Percentiles rank a stretch among this genome's conserved stretches.
Conservation (phyloP, 768 basidiomycete genomes). For the Mycena crocata region DNA sequence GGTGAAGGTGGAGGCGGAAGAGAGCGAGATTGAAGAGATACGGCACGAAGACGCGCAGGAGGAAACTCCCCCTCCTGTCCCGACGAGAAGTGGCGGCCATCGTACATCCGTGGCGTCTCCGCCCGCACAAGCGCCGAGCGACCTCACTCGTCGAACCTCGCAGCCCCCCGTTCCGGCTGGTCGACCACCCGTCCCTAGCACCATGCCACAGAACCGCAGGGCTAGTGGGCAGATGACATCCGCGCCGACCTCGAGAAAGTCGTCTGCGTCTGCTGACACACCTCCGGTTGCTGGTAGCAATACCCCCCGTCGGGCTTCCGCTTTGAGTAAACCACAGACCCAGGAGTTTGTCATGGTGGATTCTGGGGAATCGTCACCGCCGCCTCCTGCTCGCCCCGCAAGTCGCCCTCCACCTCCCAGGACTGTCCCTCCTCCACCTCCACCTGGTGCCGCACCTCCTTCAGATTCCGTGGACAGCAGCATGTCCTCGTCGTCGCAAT, state of each 20-base stretch:
- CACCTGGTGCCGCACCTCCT: slow-evolving; percentile 41
- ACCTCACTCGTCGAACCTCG: slow-evolving; percentile 38
- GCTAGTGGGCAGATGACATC: slow-evolving; percentile 48
- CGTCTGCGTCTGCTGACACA: slow-evolving; percentile 52
- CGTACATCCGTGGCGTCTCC: slow-evolving; percentile 39
- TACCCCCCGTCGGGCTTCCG: slow-evolving; percentile 39
- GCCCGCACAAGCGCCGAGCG: slow-evolving; percentile 46
- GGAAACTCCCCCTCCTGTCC: slow-evolving; percentile 66
- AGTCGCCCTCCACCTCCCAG: slow-evolving; percentile 51
- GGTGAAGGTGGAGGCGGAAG: slow-evolving; percentile 74
- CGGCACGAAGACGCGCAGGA: slow-evolving; percentile 67
- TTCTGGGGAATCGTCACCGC: slow-evolving; percentile 50
- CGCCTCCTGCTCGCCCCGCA: slow-evolving; percentile 52
- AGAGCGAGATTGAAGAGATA: slow-evolving; percentile 79
- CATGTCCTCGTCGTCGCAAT: slow-evolving; percentile 59
- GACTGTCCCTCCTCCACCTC: slow-evolving; percentile 53
- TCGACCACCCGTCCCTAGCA: slow-evolving; percentile 51
- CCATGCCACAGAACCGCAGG: slow-evolving; percentile 50
- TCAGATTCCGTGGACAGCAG: slow-evolving; percentile 40
- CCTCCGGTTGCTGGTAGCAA: slow-evolving; percentile 27
- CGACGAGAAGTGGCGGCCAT: slow-evolving; percentile 56
- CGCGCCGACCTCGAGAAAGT: slow-evolving; percentile 49
- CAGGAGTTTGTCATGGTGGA: slow-evolving; percentile 75
- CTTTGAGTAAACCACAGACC: slow-evolving; percentile 33
- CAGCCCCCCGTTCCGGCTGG: slow-evolving; percentile 61